Evolutionary conservation across 2,329 filamentous ascomycete genomes (phyloP).

Genomic region (Escovopsis weberi): DNA sequence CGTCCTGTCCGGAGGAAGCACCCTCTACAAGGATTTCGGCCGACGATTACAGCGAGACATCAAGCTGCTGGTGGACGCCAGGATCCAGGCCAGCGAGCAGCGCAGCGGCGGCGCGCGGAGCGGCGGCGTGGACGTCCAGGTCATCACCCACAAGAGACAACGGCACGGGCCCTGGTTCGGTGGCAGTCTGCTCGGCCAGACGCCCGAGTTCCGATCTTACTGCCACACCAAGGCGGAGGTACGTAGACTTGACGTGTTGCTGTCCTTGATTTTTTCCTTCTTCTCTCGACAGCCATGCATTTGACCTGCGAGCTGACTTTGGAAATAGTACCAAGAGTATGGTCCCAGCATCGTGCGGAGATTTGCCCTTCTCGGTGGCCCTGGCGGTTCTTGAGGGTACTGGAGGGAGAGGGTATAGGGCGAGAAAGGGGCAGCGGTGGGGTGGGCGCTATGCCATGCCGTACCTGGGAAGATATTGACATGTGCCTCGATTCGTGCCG

Average conservation of each 20-base stretch:
- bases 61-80: conserved; percentile 82
- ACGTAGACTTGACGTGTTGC: conserved; percentile 10
- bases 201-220: conserved; percentile 95
- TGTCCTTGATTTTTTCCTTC: no score
- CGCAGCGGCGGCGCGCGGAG: conserved; percentile 84
- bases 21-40: conserved; percentile 96
- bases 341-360: conserved; percentile 89
- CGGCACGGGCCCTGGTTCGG: conserved; percentile 97
- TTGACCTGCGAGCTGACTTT: conserved; percentile 9
- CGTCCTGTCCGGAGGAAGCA: conserved; percentile 91
- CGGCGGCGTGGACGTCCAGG: conserved; percentile 89
- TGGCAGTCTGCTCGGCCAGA: conserved; percentile 89
- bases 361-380: conserved; percentile 86
- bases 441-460: no score
- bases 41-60: conserved; percentile 93
- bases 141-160: conserved; percentile 95
- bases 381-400: conserved; percentile 53
- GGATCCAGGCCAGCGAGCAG: conserved; percentile 84
- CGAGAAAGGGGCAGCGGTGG: no score
- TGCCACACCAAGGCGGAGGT: conserved; percentile 84
- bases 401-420: no score
- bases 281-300: neutral
- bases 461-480: neutral
- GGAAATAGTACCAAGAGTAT: conserved; percentile 76
- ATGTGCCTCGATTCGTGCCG: neutral